Evolutionary conservation across 768 basidiomycete species (phyloP).

Genomic region (Suillus placidus): DNA sequence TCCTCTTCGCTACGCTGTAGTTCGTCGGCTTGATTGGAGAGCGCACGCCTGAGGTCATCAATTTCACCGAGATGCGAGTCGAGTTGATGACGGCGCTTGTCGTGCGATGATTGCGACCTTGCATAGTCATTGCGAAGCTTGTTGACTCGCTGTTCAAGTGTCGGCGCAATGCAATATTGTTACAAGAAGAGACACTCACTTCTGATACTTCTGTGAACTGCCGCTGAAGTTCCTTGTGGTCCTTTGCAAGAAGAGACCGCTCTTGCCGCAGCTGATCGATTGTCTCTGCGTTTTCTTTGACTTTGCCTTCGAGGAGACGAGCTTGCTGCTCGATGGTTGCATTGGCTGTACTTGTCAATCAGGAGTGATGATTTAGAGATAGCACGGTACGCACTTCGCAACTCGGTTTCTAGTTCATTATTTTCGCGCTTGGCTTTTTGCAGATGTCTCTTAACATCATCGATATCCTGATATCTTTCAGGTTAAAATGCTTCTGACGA

Average conservation of each 20-base stretch:
- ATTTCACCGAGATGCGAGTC: constrained; percentile 74
- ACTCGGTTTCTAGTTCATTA: constrained; percentile 69
- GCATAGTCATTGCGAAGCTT: constrained; percentile 64
- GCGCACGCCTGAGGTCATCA: constrained; percentile 70
- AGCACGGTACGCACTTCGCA: constrained; percentile 55
- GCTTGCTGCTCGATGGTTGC: constrained; percentile 73
- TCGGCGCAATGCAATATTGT: neutral
- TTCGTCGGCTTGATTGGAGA: constrained; percentile 61
- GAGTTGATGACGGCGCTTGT: constrained; percentile 71
- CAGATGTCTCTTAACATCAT: constrained; percentile 70
- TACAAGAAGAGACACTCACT: constrained; percentile 42
- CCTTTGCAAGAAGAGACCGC: constrained; percentile 64
- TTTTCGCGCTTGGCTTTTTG: constrained; percentile 74
- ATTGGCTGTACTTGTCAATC: constrained; percentile 49
- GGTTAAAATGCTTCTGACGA: constrained; percentile 3
- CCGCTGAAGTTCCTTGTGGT: constrained; percentile 75
- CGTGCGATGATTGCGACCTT: constrained; percentile 65
- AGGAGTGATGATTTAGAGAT: neutral
- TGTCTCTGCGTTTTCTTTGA: constrained; percentile 66
- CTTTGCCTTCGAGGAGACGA: constrained; percentile 64
- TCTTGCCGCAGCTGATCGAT: constrained; percentile 81
- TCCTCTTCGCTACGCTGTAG: constrained; percentile 67
- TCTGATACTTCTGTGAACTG: constrained; percentile 68
- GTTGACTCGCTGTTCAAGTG: constrained; percentile 52
- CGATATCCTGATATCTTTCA: constrained; percentile 65